Conservation (phyloP, 352 stramenopile species). For the Phytophthora fragariae region DNA sequence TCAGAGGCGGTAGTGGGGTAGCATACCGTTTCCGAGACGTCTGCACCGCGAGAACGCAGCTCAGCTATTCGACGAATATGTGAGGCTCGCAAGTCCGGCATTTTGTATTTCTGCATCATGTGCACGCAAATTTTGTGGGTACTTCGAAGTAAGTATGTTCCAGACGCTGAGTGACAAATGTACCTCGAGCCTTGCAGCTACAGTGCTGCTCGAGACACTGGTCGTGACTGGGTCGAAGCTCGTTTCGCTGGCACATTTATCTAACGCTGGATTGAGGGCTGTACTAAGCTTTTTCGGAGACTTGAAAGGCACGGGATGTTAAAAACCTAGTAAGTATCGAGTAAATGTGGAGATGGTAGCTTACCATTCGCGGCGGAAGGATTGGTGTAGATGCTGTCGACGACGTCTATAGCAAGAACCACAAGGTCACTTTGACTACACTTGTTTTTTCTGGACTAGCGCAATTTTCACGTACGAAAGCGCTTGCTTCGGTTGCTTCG, state of each 20-base stretch:
- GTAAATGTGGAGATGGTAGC: not conserved
- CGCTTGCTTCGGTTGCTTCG: slow-evolving; percentile 42
- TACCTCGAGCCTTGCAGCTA: slow-evolving; percentile 45
- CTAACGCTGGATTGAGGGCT: slow-evolving; percentile 6
- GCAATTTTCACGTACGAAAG: slow-evolving; percentile 27
- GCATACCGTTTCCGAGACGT: slow-evolving; percentile 40
- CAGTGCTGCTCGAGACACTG: slow-evolving; percentile 1
- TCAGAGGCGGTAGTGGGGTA: not conserved
- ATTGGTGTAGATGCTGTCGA: slow-evolving; percentile 49
- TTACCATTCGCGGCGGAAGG: slow-evolving; percentile 67
- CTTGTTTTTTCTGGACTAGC: not conserved
- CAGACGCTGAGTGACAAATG: not conserved
- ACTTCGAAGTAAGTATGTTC: not conserved
- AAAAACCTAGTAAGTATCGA: not conserved
- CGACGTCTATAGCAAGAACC: slow-evolving; percentile 14
- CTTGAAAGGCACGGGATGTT: slow-evolving; percentile 24
- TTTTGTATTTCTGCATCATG: slow-evolving; percentile 55
- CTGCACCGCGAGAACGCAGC: slow-evolving; percentile 48
- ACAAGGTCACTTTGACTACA: not conserved
- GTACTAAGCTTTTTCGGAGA: slow-evolving; percentile 53
- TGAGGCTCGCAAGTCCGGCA: slow-evolving; percentile 65
- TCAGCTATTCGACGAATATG: slow-evolving; percentile 78
- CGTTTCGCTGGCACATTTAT: slow-evolving; percentile 37
- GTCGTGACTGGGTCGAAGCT: slow-evolving; percentile 15
- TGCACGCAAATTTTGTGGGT: not conserved